A percentile compares a stretch with the other conserved stretches of the same genome.
Evolutionary conservation across 2,329 filamentous ascomycete genomes (phyloP).

Genomic region (Arthrobotrys iridis): DNA sequence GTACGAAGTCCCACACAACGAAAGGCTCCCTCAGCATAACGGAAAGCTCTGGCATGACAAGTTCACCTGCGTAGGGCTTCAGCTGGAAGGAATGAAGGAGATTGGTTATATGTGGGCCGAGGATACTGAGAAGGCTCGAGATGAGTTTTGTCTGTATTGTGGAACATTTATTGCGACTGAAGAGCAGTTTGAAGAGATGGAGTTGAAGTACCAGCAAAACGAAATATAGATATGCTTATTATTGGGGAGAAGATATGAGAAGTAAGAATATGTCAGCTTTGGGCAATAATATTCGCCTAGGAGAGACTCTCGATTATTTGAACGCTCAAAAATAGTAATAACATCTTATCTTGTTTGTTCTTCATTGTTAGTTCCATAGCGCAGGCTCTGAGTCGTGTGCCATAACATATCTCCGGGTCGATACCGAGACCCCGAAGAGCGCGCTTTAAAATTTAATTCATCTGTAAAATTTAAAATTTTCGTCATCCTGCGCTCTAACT

Average conservation of each 20-base stretch:
- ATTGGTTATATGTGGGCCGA: slow-evolving; percentile 38
- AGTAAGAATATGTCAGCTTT: background rate
- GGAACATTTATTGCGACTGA: slow-evolving; percentile 33
- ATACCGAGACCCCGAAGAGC: no score
- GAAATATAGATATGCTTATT: background rate
- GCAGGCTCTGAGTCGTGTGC: no score
- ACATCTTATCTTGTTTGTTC: no score
- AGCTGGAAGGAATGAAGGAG: slow-evolving; percentile 18
- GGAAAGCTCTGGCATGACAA: slow-evolving; percentile 27
- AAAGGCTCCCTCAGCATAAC: slow-evolving; percentile 29
- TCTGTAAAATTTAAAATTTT: no score
- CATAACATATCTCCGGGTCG: no score
- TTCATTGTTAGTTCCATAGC: no score
- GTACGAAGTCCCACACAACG: slow-evolving; percentile 27
- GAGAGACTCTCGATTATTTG: no score
- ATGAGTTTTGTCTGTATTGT: slow-evolving; percentile 33
- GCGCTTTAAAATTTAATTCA: no score
- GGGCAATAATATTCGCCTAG: background rate
- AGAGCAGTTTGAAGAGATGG: slow-evolving; percentile 17
- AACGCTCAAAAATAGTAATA: no score
- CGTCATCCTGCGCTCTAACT: no score
- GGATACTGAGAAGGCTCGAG: slow-evolving; percentile 21
- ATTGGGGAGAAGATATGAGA: background rate
- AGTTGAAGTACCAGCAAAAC: background rate
- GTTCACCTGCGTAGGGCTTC: slow-evolving; percentile 10